Conservation (phyloP, 108 stramenopile genomes). For the Skeletonema tropicum region DNA sequence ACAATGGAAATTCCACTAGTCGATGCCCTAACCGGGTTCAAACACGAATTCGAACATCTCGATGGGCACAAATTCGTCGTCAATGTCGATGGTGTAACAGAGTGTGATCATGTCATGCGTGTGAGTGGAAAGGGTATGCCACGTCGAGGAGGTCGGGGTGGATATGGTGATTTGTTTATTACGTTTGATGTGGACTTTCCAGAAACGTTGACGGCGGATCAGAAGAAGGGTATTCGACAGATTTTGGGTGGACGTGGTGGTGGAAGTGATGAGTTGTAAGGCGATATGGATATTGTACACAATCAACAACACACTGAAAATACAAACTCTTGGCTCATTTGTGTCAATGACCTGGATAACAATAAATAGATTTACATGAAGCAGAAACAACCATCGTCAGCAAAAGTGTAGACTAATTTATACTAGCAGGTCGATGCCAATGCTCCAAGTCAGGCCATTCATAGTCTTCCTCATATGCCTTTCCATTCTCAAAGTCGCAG, state of each 20-base stretch:
- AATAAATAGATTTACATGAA: too few relatives aligned
- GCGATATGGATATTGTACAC: background rate
- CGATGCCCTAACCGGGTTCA: slow-evolving; percentile 90
- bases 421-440: slow-evolving; percentile 27
- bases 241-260: slow-evolving; percentile 48
- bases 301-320: too few relatives aligned
- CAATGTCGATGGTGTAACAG: slow-evolving; percentile 71
- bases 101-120: slow-evolving; percentile 85
- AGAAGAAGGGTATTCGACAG: slow-evolving; percentile 76
- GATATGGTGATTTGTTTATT: slow-evolving; percentile 84
- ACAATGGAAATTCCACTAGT: slow-evolving; percentile 90
- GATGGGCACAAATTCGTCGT: slow-evolving; percentile 79
- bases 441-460: slow-evolving; percentile 64
- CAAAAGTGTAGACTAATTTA: background rate
- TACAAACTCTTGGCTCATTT: too few relatives aligned
- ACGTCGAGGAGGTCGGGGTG: slow-evolving; percentile 77
- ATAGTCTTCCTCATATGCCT: slow-evolving; percentile 67
- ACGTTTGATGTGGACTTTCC: slow-evolving; percentile 95
- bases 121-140: slow-evolving; percentile 93
- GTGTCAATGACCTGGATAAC: too few relatives aligned
- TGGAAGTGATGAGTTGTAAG: background rate
- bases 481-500: slow-evolving; percentile 78
- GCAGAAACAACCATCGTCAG: too few relatives aligned
- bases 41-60: slow-evolving; percentile 72
- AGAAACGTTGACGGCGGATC: slow-evolving; percentile 61